These are phyloP conservation scores for Solanum pimpinellifolium DNA, from an alignment of 257 asterid species.

Conservation along the genomic window DNA sequence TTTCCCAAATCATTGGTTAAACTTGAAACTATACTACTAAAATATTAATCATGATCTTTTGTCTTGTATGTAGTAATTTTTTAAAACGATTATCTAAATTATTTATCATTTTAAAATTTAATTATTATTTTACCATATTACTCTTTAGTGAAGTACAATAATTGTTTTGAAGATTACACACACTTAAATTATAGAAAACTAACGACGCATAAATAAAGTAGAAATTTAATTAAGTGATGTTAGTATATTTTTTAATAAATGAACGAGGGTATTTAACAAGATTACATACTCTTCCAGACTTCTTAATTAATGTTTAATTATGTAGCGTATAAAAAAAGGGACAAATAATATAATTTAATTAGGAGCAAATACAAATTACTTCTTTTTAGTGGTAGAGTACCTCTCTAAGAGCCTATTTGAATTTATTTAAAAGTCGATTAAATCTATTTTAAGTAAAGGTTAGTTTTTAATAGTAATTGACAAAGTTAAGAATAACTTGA, in stretches of 20 bases:
- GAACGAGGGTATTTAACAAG: background rate
- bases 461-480: background rate
- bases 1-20: no score
- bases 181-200: background rate
- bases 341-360: background rate
- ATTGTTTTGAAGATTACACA: background rate
- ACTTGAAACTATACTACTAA: no score
- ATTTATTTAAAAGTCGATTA: no score
- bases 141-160: background rate
- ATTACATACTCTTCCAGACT: background rate
- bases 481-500: no score
- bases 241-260: background rate
- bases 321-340: background rate
- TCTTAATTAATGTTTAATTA: background rate
- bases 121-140: background rate
- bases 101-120: background rate
- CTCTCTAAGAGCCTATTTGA: background rate
- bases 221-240: background rate
- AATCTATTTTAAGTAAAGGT: accelerated
- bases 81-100: background rate
- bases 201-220: background rate
- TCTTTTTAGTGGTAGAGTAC: background rate
- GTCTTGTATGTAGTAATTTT: background rate
- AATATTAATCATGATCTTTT: no score
- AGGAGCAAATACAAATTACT: background rate